Evolutionary conservation across 345 rosid species (phyloP), one percentile per base, ranked within the genome.

Genomic region (Corchorus olitorius): DNA sequence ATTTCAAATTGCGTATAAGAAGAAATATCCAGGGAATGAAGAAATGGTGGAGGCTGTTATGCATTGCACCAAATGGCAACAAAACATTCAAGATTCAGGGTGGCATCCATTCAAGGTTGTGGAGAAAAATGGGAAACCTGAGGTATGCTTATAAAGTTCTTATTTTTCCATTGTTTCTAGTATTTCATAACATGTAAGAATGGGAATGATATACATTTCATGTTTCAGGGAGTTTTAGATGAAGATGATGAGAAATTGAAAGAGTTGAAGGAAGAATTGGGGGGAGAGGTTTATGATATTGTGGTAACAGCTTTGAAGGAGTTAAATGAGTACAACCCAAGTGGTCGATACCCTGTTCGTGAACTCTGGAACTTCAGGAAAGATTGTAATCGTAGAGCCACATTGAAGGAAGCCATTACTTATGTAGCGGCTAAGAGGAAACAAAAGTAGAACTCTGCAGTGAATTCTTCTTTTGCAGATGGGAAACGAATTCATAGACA

Each of bases 291-390:
- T 19, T 65, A 49, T 13, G 46, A 66, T 37, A 80, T 77, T 60
- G 83, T 77, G 14, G 61, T 74, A 5, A 77, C 75, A 68, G 50
- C 77, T 52, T 74, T 58, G 56, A 43, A 22, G 54, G 83, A 80
- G 76, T 55, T 80, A 22, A 67, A 64, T 34, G 86, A 83, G 6
- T 9, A 64, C 33, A 83, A 80, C 54, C 72, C 83, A 7, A 83
- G 83, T 43, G 83, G 83, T 37, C 45, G 81, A 49, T 80, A 75
- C 69, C 70, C 71, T 50, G 39, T 17, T n/a, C 9, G n/a, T 0
- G 79, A 77, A 48, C 54, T 83, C 4, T 80, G 77, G 81, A 77
- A 80, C 60, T 65, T 69, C 35, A 73, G 68, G 72, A 46, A 77
- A 56, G 46, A 41, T 55, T 17, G 63, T 46, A 77, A 75, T 70